Evolutionary conservation across 2,329 filamentous ascomycete genomes (phyloP), one percentile per base, ranked within the genome.

Genomic region (Microdochium paspali): DNA sequence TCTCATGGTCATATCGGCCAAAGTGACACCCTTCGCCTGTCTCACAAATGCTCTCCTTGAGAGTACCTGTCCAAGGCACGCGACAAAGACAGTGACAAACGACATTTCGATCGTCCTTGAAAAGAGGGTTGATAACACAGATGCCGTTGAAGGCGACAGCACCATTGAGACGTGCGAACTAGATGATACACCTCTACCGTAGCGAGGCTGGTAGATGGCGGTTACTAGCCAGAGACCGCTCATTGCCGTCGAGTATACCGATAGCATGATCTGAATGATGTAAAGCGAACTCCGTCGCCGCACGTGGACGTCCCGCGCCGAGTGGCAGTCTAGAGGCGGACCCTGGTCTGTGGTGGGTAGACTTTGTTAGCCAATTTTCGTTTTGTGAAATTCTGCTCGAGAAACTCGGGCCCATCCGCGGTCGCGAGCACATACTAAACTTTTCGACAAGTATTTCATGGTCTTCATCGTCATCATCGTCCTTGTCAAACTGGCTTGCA

Each of bases 1-100:
- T 44, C 86, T 75, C 84, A 91, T 89, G 15, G 77, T 83, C 69
- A 90, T 79, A 58, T 91, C 86, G 0, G 87, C 82, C 15, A 91
- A 73, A 0, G 80, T 87, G 49, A 90, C 76, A 2, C 87, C 87
- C 2, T 69, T 66, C 0, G 79, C 76, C 9, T 73, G 68, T 47
- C 73, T 76, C 23, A 74, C 73, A 47, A 87, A 76, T 0, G 86
- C 83, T 47, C 84, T 70, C 20, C 84, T 73, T n/a, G 79, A 88
- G 15, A 91, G 65, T 0, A 85, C 76, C 60, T 93, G 87, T 0
- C 87, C 87, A 0, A 90, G 61, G 47, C 86, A 86, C 0, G 83
- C 77, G 1, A 90, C 83, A 50, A 88, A 86, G 0, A 87, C 81
- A 0, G 86, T 88, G 3, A 88, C 85, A 57, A 90, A 91, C 0